A percentile compares a stretch with the other conserved stretches of the same genome.
Conservation (phyloP, 768 basidiomycete genomes). For the Hygrocybe punicea region DNA sequence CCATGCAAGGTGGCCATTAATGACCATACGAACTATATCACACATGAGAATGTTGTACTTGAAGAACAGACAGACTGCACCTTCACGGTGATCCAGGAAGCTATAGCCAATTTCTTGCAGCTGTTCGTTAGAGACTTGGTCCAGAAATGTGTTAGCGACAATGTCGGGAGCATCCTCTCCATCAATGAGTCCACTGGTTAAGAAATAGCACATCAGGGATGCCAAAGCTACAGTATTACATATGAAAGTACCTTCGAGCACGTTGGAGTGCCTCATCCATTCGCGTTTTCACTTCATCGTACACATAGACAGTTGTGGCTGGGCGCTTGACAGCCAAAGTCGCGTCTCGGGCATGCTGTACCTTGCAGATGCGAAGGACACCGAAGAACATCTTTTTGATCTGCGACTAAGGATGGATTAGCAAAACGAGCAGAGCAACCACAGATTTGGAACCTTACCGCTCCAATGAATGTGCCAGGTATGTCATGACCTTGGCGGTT, state of each 20-base stretch:
- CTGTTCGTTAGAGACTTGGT: constrained; percentile 25
- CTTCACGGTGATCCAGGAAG: constrained; percentile 27
- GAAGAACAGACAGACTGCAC: constrained; percentile 14
- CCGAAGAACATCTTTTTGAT: constrained; percentile 32
- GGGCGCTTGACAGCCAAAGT: constrained; percentile 14
- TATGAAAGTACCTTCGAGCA: constrained; percentile 14
- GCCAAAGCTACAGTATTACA: background rate
- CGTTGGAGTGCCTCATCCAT: constrained; percentile 27
- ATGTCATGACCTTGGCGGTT: constrained; percentile 18
- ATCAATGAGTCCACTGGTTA: constrained; percentile 22
- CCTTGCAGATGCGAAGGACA: constrained; percentile 28
- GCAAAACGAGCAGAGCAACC: background rate
- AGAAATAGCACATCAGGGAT: background rate
- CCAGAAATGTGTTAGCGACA: constrained; percentile 30
- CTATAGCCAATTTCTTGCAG: constrained; percentile 20
- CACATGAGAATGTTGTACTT: background rate
- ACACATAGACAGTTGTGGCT: constrained; percentile 22
- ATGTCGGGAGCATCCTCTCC: constrained; percentile 31
- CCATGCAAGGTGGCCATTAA: constrained; percentile 31
- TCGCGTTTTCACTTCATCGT: constrained; percentile 23
- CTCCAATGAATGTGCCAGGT: constrained; percentile 28
- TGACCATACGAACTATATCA: constrained; percentile 16
- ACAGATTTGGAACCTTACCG: constrained; percentile 18
- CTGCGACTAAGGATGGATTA: constrained; percentile 23
- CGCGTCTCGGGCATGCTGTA: constrained; percentile 26